Evolutionary conservation across 805 yeast genomes (phyloP).

Genomic region (Torulaspora indica): DNA sequence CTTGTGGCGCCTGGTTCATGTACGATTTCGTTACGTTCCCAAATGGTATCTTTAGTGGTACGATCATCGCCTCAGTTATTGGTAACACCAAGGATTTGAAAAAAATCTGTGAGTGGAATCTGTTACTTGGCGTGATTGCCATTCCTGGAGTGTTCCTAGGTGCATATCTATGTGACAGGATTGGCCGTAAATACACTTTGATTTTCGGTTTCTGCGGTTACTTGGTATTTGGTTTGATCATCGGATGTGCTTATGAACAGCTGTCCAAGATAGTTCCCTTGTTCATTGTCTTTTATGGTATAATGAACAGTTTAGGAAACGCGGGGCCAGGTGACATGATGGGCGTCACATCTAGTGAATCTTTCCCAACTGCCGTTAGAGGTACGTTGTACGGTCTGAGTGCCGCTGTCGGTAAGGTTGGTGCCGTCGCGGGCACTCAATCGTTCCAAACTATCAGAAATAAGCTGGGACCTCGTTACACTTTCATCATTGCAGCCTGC

Average conservation of each 20-base stretch:
- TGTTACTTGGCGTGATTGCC: slow-evolving; percentile 58
- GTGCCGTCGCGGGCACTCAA: slow-evolving; percentile 79
- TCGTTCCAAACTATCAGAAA: slow-evolving; percentile 45
- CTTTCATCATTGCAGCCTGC: slow-evolving; percentile 73
- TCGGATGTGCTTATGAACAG: slow-evolving; percentile 58
- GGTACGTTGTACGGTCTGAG: slow-evolving; percentile 71
- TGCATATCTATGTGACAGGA: slow-evolving; percentile 55
- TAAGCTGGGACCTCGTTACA: slow-evolving; percentile 64
- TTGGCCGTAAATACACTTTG: slow-evolving; percentile 70
- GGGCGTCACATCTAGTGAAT: slow-evolving; percentile 64
- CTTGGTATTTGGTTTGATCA: slow-evolving; percentile 64
- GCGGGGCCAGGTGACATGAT: slow-evolving; percentile 75
- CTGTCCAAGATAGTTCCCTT: slow-evolving; percentile 54
- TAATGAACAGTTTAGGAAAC: slow-evolving; percentile 66
- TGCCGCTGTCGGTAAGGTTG: slow-evolving; percentile 79
- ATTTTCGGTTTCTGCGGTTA: slow-evolving; percentile 69
- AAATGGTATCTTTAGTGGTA: slow-evolving; percentile 62
- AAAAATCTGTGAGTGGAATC: slow-evolving; percentile 67
- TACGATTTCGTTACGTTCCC: slow-evolving; percentile 81
- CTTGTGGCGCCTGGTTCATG: slow-evolving; percentile 72
- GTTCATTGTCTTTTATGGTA: slow-evolving; percentile 67
- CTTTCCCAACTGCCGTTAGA: slow-evolving; percentile 70
- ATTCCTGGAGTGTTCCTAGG: slow-evolving; percentile 73
- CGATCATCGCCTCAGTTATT: slow-evolving; percentile 55
- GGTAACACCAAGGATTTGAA: slow-evolving; percentile 42